A percentile compares a stretch with the other conserved stretches of the same genome.
phyloP scores from a whole-genome alignment of 2,329 filamentous ascomycete genomes.

The Apiospora koreana region DNA sequence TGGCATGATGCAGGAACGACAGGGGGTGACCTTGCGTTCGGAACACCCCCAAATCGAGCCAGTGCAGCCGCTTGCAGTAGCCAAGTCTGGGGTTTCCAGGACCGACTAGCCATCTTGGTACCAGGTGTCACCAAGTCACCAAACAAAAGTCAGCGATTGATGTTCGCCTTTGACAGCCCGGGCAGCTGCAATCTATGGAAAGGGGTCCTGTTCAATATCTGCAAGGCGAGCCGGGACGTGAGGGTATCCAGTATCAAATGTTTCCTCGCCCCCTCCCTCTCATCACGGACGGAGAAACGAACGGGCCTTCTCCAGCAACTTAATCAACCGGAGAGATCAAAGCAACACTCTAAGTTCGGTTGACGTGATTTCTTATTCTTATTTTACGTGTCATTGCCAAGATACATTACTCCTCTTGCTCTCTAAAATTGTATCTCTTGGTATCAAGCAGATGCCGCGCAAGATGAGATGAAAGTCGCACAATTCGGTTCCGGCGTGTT shows the following conservation, averaged over 20 bases:
- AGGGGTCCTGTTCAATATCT: neutral
- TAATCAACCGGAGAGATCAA: neutral
- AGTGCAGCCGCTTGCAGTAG: neutral
- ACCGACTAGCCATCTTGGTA: neutral
- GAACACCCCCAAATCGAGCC: conserved; percentile 2
- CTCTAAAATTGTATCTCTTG: neutral
- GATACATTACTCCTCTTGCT: neutral
- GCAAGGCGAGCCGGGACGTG: conserved; percentile 1
- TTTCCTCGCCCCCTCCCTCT: neutral
- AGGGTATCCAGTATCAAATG: neutral
- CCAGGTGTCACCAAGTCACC: neutral
- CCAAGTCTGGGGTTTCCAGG: conserved; percentile 3
- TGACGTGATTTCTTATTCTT: conserved; percentile 4
- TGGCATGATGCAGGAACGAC: conserved; percentile 1
- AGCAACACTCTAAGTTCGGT: neutral
- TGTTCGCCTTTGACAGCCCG: neutral
- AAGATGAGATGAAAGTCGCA: neutral
- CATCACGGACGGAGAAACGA: too few relatives aligned
- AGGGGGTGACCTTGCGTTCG: neutral
- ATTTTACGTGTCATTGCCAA: neutral
- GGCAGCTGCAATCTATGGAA: neutral
- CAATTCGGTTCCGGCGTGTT: neutral
- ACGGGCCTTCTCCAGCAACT: neutral
- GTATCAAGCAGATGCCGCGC: neutral
- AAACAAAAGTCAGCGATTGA: neutral